Percentiles rank a stretch among this genome's conserved stretches.
Evolutionary conservation across 805 yeast genomes (phyloP).

Genomic region (Nakazawaea holstii): DNA sequence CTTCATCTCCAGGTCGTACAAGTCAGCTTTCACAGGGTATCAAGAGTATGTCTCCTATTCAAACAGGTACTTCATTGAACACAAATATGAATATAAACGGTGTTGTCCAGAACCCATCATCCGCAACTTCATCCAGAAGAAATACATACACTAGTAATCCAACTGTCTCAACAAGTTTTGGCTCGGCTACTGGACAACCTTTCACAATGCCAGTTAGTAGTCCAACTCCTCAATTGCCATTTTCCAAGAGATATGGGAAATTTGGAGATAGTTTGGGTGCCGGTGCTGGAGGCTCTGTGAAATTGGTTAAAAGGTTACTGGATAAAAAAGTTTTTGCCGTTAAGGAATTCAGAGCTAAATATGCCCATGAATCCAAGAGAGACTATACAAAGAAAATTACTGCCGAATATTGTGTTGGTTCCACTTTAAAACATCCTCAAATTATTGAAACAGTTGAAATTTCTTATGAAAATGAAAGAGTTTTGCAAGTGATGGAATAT

Average conservation of each 20-base stretch:
- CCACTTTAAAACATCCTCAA: constrained; percentile 83
- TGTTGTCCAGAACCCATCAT: constrained; percentile 2
- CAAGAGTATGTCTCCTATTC: constrained; percentile 11
- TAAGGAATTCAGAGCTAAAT: constrained; percentile 80
- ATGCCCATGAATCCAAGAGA: constrained; percentile 66
- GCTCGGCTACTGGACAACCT: constrained; percentile 6
- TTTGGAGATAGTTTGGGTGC: constrained; percentile 87
- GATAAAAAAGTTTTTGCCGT: constrained; percentile 83
- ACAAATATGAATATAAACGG: constrained; percentile 10
- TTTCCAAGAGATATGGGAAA: constrained; percentile 71
- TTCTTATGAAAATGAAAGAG: constrained; percentile 80
- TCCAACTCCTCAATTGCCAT: constrained; percentile 46
- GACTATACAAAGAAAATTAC: constrained; percentile 91
- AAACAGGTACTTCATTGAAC: constrained; percentile 2
- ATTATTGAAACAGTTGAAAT: constrained; percentile 89
- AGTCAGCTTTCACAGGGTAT: constrained; percentile 10
- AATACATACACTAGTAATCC: constrained; percentile 27
- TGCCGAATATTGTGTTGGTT: constrained; percentile 91
- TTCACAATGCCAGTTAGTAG: constrained; percentile 26
- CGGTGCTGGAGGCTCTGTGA: constrained; percentile 93
- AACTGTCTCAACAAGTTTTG: constrained; percentile 12
- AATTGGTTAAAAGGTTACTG: constrained; percentile 57
- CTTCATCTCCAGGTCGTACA: constrained; percentile 14
- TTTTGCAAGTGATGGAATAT: constrained; percentile 90
- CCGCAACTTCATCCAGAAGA: constrained; percentile 23